These are phyloP conservation scores for Mucor sp. DNA, from an alignment of 371 early-diverging fungal species.

Conservation along the genomic window DNA sequence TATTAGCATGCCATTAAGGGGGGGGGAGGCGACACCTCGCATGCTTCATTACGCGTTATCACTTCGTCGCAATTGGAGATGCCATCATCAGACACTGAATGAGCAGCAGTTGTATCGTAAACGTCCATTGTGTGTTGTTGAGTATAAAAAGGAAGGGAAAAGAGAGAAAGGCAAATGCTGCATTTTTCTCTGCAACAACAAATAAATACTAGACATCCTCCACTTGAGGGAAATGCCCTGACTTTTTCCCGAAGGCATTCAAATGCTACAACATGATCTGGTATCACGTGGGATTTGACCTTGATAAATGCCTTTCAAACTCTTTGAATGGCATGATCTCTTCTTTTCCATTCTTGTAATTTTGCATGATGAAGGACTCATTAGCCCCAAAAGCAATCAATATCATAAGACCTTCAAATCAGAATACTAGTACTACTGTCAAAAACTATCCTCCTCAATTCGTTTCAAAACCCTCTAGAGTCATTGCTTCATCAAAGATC, in stretches of 20 bases:
- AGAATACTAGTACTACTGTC: neutral
- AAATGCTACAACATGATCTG: neutral
- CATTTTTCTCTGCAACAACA: neutral
- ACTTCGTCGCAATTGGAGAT: slow-evolving; percentile 9
- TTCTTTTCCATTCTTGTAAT: neutral
- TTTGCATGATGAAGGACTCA: slow-evolving; percentile 9
- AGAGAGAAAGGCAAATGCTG: neutral
- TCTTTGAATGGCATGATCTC: too few relatives aligned
- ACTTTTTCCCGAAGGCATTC: neutral
- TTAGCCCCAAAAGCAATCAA: slow-evolving; percentile 23
- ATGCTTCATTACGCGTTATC: slow-evolving; percentile 7
- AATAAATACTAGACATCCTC: neutral
- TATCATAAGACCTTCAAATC: slow-evolving; percentile 17
- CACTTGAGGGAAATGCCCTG: slow-evolving; percentile 10
- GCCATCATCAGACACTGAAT: slow-evolving; percentile 12
- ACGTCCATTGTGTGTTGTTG: slow-evolving; percentile 7
- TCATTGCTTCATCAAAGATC: neutral
- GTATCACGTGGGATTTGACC: neutral
- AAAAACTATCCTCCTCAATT: neutral
- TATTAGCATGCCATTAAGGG: neutral
- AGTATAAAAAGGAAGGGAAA: neutral
- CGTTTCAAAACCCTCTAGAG: neutral
- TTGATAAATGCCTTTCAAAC: too few relatives aligned
- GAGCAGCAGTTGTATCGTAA: slow-evolving; percentile 6
- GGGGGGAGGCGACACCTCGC: too few relatives aligned